phyloP scores from a whole-genome alignment of 2,329 filamentous ascomycete species.

The Ophiostoma angusticollis region DNA sequence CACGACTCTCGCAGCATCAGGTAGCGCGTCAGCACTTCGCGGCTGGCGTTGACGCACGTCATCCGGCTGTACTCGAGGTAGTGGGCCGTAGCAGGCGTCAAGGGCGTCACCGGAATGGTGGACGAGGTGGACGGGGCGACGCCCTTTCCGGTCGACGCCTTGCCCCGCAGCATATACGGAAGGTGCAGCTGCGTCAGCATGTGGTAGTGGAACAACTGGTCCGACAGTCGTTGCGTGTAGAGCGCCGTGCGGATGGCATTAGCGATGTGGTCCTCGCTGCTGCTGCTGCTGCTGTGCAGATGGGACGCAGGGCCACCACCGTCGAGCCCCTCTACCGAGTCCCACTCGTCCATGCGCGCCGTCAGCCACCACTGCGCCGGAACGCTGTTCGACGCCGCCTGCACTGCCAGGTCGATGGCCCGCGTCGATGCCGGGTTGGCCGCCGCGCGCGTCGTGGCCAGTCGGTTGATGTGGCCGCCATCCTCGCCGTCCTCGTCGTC shows the following conservation, averaged over 20 bases:
- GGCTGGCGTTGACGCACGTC: conserved; percentile 28
- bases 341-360: conserved; percentile 13
- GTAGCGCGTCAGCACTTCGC: conserved; percentile 28
- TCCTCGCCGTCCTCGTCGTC: conserved; percentile 10
- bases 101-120: neutral
- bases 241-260: conserved; percentile 12
- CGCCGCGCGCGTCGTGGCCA: no score
- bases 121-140: neutral
- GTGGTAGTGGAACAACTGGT: conserved; percentile 30
- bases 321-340: no score
- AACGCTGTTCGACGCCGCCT: conserved; percentile 24
- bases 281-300: neutral
- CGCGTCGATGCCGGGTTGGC: conserved; percentile 19
- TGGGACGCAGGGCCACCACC: no score
- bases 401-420: conserved; percentile 26
- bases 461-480: conserved; percentile 14
- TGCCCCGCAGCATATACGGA: conserved; percentile 28
- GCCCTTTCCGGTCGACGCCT: no score
- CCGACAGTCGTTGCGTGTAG: conserved; percentile 25
- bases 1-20: conserved; percentile 23
- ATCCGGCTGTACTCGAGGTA: conserved; percentile 23
- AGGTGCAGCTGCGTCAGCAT: conserved; percentile 31
- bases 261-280: neutral
- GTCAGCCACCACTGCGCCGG: conserved; percentile 30
- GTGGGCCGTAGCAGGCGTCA: neutral